Conservation (phyloP, 345 rosid genomes). For the Eucalyptus cloeziana region DNA sequence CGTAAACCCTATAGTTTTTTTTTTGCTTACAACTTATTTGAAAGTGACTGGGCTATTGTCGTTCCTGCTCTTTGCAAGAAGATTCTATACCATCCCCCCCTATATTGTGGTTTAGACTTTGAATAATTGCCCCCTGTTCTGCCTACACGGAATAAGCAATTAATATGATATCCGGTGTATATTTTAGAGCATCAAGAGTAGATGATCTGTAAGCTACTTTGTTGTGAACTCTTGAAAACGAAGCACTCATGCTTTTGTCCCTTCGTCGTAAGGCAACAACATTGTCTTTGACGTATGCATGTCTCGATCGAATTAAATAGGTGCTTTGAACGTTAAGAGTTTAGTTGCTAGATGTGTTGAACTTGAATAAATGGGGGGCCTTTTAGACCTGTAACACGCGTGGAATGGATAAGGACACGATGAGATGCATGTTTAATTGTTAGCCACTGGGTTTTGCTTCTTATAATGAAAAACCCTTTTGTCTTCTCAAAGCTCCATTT, state of each 20-base stretch:
- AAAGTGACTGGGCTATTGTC: background rate
- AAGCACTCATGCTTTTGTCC: constrained; percentile 17
- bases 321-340: constrained; percentile 20
- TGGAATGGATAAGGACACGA: background rate
- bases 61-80: background rate
- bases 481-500: background rate
- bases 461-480: background rate
- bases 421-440: background rate
- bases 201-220: background rate
- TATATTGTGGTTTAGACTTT: constrained; percentile 53
- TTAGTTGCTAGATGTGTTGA: background rate
- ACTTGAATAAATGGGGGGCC: background rate
- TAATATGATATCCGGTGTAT: background rate
- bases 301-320: constrained; percentile 8
- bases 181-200: background rate
- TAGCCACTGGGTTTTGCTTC: background rate
- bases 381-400: background rate
- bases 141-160: constrained; percentile 10
- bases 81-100: constrained; percentile 6
- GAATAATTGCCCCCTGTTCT: constrained; percentile 53
- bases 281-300: constrained; percentile 13
- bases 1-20: background rate
- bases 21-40: background rate
- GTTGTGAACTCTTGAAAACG: constrained; percentile 9
- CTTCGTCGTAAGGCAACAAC: constrained; percentile 18